These are phyloP conservation scores for Gynochthodes officinalis DNA, from an alignment of 257 asterid species.

Conservation along the genomic window DNA sequence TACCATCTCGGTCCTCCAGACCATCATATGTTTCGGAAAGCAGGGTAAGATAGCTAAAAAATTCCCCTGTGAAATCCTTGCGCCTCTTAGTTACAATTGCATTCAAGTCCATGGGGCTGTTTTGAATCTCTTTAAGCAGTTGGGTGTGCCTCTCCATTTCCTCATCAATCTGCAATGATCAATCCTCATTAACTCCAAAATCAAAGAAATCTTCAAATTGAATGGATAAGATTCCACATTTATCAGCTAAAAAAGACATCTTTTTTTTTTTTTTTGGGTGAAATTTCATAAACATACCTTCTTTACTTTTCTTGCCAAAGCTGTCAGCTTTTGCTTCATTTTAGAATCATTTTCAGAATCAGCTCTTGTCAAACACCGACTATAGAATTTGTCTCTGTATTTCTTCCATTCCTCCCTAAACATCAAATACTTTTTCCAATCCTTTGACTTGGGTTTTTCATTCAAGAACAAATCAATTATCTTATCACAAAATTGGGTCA, in stretches of 20 bases:
- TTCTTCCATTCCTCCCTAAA: constrained; percentile 81
- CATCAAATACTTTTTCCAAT: constrained; percentile 75
- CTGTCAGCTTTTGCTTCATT: constrained; percentile 54
- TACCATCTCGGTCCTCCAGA: constrained; percentile 94
- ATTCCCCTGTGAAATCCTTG: constrained; percentile 73
- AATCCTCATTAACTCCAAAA: constrained; percentile 29
- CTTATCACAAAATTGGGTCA: constrained; percentile 78
- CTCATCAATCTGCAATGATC: constrained; percentile 74
- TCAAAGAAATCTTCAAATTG: not conserved
- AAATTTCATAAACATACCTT: constrained; percentile 40
- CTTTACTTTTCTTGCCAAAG: constrained; percentile 64
- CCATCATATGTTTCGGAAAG: constrained; percentile 59
- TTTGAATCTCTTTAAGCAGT: constrained; percentile 78
- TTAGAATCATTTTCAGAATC: constrained; percentile 52
- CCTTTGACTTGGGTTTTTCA: constrained; percentile 82
- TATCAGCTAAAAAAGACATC: not conserved
- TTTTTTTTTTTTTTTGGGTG: too few relatives aligned
- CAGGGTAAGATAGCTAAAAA: constrained; percentile 73
- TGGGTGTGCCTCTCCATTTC: constrained; percentile 75
- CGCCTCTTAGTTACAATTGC: constrained; percentile 80
- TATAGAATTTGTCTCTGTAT: constrained; percentile 61
- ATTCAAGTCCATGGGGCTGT: constrained; percentile 69
- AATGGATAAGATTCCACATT: not conserved
- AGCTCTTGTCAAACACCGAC: constrained; percentile 56
- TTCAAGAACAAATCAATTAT: constrained; percentile 72